phyloP scores from a whole-genome alignment of 371 early-diverging fungal species.

The Saksenaea oblongispora region DNA sequence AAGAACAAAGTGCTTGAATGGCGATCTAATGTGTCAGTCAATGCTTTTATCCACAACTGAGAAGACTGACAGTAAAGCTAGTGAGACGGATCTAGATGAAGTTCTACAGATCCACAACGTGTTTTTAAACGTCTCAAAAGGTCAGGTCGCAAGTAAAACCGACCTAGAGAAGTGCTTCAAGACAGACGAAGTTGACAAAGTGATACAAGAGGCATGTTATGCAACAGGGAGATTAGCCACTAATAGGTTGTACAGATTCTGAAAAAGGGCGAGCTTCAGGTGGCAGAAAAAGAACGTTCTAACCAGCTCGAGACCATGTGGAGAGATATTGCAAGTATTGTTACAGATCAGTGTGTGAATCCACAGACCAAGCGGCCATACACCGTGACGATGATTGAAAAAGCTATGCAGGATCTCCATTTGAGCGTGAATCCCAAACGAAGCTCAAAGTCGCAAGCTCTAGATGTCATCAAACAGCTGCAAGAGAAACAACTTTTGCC shows the following conservation, averaged over 20 bases:
- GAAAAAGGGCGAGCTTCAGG: constrained; percentile 94
- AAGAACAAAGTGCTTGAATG: constrained; percentile 99
- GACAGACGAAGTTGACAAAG: constrained; percentile 81
- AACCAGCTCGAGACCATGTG: constrained; percentile 80
- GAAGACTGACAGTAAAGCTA: constrained; percentile 21
- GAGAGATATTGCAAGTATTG: constrained; percentile 91
- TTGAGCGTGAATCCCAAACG: constrained; percentile 85
- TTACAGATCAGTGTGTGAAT: constrained; percentile 94
- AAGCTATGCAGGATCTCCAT: constrained; percentile 93
- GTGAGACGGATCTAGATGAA: constrained; percentile 95
- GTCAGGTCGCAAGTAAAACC: constrained; percentile 88
- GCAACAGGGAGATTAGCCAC: background rate
- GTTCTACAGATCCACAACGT: constrained; percentile 93
- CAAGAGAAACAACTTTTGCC: constrained; percentile 87
- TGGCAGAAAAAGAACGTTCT: constrained; percentile 92
- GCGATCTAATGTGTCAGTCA: constrained; percentile 84
- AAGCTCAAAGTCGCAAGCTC: constrained; percentile 84
- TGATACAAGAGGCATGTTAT: constrained; percentile 69
- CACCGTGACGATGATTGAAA: constrained; percentile 96
- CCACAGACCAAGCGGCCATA: constrained; percentile 95
- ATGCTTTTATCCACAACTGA: too few species aligned
- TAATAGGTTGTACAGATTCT: constrained; percentile 65
- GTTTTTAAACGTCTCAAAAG: constrained; percentile 95
- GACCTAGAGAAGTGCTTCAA: constrained; percentile 89
- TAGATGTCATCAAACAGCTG: constrained; percentile 91